Percentiles rank a stretch among this genome's conserved stretches.
These are phyloP conservation scores for Angomonas ambiguus DNA, from an alignment of 208 protist species.

Conservation along the genomic window DNA sequence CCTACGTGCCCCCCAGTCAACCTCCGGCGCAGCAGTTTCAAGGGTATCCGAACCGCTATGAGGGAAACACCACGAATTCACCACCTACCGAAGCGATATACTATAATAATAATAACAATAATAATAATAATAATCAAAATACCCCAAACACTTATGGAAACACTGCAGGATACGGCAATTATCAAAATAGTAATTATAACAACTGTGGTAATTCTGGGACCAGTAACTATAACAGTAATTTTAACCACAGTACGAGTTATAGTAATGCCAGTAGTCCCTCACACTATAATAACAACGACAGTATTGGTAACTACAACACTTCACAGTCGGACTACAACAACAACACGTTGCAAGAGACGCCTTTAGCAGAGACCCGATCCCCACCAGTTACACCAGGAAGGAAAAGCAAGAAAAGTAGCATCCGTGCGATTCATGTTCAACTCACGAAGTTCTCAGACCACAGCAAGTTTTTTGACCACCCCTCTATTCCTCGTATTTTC, in stretches of 20 bases:
- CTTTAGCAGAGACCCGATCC: neutral
- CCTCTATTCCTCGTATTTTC: constrained; percentile 66
- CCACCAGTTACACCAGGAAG: neutral
- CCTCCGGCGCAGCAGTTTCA: constrained; percentile 7
- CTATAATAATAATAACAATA: neutral
- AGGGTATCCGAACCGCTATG: constrained; percentile 13
- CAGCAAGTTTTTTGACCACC: constrained; percentile 54
- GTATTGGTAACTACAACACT: too few relatives aligned
- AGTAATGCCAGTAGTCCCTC: too few relatives aligned
- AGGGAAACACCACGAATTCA: neutral
- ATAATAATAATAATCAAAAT: constrained; percentile 4
- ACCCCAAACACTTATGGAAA: too few relatives aligned
- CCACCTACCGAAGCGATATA: neutral
- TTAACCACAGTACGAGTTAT: too few relatives aligned
- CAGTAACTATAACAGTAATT: too few relatives aligned
- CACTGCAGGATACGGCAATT: too few relatives aligned
- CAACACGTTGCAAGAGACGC: too few relatives aligned
- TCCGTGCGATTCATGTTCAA: constrained; percentile 19
- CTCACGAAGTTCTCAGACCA: constrained; percentile 30
- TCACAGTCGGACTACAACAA: constrained; percentile 10
- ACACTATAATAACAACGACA: too few relatives aligned
- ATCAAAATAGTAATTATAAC: too few relatives aligned
- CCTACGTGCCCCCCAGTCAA: neutral
- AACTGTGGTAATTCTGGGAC: too few relatives aligned
- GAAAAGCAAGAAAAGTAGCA: constrained; percentile 11